A percentile compares a stretch with the other conserved stretches of the same genome.
These are phyloP conservation scores for Malus domestica DNA, from an alignment of 306 rosid genomes.

Conservation along the genomic window ASM211411v1 NC_041790.1:1351501-1352000, in stretches of 20 bases:
- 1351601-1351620: constrained; percentile 9
- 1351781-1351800: constrained; percentile 22
- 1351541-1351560: not conserved
- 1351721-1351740: constrained; percentile 12
- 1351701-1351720: constrained; percentile 19
- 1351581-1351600: not conserved
- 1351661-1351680: not conserved
- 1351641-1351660: not conserved
- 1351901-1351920: constrained; percentile 49
- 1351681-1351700: constrained; percentile 1
- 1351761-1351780: not conserved
- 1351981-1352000: constrained; percentile 77
- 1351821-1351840: constrained; percentile 54
- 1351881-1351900: constrained; percentile 32
- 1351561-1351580: not conserved
- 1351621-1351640: constrained; percentile 14
- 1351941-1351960: constrained; percentile 73
- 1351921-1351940: constrained; percentile 43
- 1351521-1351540: not conserved
- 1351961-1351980: constrained; percentile 84
- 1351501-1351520: constrained; percentile 4
- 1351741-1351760: constrained; percentile 12
- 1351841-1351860: constrained; percentile 37
- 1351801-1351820: constrained; percentile 55
- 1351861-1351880: constrained; percentile 35